Base-by-base conservation (phyloP, 257 asterid species). In the Solanum chilense region DNA sequence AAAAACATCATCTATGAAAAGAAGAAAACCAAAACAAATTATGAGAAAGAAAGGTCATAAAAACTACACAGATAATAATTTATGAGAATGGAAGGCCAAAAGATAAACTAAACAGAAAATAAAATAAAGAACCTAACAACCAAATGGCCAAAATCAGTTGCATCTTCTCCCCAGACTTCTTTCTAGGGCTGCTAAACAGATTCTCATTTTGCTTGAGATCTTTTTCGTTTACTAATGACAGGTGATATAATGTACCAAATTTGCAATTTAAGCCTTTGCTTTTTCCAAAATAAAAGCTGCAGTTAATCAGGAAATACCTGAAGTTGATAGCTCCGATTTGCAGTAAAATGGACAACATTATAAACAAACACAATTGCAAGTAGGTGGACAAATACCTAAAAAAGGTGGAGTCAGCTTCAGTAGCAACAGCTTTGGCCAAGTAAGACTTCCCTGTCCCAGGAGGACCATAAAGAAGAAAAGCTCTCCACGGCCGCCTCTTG, bases 361-460 rank as follows among this genome's bases (percentile, higher is more conserved):
- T 41, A 82, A 66, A 45, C 39, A 66, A 75, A n/a, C 60, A 44
- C 82, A 82, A 82, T 31, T 60, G n/a, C 77, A 64, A 18, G 75
- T 86, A 74, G 58, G 71, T 88, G 80, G 71, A 77, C 74, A 92
- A 62, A 52, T 88, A 96, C 99, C 99, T 97, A 92, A 93, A 97
- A 89, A 97, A 97, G 1, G 99, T 97, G 16, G 99, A 97, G 88
- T 97, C 99, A 10, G 99, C 99, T 93, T 97, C 99, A 20, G 99
- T 97, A 86, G 99, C 99, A 90, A 97, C 99, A 88, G 99, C 99
- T 92, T 97, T 97, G 47, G 99, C 99, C 90, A 97, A 89, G 93
- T 95, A 97, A 75, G 99, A 97, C 92, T 97, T 97, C 87, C 99
- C 99, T 2, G 99, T 97, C 86, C 98, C 99, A 68, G 99, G 99